Conservation (phyloP, 805 yeast genomes). For the Saccharomycopsis oosterbeekiorum region DNA sequence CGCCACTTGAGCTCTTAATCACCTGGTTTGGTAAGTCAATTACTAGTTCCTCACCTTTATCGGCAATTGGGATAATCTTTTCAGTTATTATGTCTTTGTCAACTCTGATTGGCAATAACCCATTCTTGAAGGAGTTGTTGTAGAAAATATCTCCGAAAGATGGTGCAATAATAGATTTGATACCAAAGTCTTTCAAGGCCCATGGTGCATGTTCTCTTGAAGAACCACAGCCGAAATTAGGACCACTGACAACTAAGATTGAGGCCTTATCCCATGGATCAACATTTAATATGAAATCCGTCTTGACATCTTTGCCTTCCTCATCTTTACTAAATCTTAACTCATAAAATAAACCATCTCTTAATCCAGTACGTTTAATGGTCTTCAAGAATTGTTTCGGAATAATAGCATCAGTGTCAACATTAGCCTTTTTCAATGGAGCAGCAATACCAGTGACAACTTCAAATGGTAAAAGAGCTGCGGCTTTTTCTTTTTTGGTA, state of each 20-base stretch:
- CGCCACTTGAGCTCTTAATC: slow-evolving; percentile 56
- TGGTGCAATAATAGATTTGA: slow-evolving; percentile 91
- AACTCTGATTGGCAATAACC: slow-evolving; percentile 86
- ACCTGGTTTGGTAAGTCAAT: slow-evolving; percentile 84
- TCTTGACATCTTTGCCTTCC: slow-evolving; percentile 55
- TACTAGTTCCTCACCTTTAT: slow-evolving; percentile 57
- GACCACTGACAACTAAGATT: slow-evolving; percentile 86
- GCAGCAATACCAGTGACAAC: slow-evolving; percentile 83
- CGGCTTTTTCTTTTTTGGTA: slow-evolving; percentile 23
- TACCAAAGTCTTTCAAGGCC: slow-evolving; percentile 97
- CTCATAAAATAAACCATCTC: slow-evolving; percentile 84
- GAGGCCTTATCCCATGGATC: slow-evolving; percentile 74
- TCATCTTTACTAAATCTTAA: slow-evolving; percentile 64
- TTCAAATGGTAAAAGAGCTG: slow-evolving; percentile 67
- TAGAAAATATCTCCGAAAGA: slow-evolving; percentile 97
- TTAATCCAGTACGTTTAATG: slow-evolving; percentile 92
- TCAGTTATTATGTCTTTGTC: slow-evolving; percentile 62
- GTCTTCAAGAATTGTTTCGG: slow-evolving; percentile 98
- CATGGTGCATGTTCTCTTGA: slow-evolving; percentile 99
- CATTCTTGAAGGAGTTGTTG: slow-evolving; percentile 95
- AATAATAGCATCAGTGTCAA: slow-evolving; percentile 97
- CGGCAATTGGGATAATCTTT: slow-evolving; percentile 74
- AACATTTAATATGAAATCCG: slow-evolving; percentile 86
- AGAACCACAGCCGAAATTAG: slow-evolving; percentile 98
- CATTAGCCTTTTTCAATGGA: slow-evolving; percentile 88